Evolutionary conservation across 257 asterid species (phyloP).

Genomic region (Fraxinus pennsylvanica): DNA sequence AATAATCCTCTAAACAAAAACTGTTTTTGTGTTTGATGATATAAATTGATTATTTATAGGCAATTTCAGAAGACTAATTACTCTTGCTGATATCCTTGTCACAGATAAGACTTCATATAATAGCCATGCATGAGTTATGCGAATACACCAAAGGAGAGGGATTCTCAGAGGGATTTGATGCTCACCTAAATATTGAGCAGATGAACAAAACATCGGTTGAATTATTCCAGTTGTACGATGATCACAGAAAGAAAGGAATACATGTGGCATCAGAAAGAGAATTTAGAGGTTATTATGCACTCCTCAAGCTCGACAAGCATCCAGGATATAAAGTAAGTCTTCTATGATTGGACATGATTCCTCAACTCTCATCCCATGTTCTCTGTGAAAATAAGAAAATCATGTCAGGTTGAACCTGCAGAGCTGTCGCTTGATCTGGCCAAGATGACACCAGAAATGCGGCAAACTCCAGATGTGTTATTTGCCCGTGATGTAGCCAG

Average conservation of each 20-base stretch:
- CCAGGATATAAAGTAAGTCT: conserved; percentile 96
- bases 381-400: conserved; percentile 50
- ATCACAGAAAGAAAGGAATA: conserved; percentile 86
- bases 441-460: conserved; percentile 91
- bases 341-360: conserved; percentile 33
- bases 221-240: conserved; percentile 86
- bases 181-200: conserved; percentile 97
- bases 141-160: conserved; percentile 98
- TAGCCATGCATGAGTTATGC: conserved; percentile 97
- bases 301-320: conserved; percentile 97
- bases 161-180: conserved; percentile 98
- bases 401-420: conserved; percentile 98
- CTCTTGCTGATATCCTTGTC: conserved; percentile 29
- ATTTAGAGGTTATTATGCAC: conserved; percentile 98
- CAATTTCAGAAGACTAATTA: conserved; percentile 17
- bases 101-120: conserved; percentile 96
- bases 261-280: conserved; percentile 82
- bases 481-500: conserved; percentile 99
- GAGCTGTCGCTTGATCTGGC: conserved; percentile 98
- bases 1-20: conserved; percentile 2
- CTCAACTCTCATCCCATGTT: conserved; percentile 31
- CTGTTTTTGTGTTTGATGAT: conserved; percentile 17
- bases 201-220: conserved; percentile 98
- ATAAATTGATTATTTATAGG: not conserved
- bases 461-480: conserved; percentile 83